These are phyloP conservation scores for Biscogniauxia mediterranea DNA, from an alignment of 2,329 filamentous ascomycete species.

Conservation along the genomic window DNA sequence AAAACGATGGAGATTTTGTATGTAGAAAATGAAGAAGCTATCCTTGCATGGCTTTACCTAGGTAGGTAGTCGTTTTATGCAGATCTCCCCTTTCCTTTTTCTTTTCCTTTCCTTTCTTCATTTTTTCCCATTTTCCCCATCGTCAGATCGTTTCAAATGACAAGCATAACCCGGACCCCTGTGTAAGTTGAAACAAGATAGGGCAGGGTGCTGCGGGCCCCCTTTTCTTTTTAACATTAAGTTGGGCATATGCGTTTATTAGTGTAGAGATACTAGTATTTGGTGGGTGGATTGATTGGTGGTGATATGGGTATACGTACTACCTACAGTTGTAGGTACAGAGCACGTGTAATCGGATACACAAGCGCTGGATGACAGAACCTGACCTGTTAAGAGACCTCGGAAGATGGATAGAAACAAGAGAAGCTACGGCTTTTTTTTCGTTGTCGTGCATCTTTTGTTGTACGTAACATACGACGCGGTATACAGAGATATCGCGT, in stretches of 20 bases:
- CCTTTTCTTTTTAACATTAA: not conserved
- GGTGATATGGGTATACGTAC: not conserved
- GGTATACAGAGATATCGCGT: not conserved
- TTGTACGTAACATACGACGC: not conserved
- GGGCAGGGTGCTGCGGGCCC: not conserved
- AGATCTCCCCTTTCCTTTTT: not conserved
- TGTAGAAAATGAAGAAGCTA: not conserved
- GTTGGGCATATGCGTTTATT: not conserved
- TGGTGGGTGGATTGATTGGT: no score
- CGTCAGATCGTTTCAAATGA: conserved; percentile 4
- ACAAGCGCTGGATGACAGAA: not conserved
- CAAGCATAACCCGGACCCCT: not conserved
- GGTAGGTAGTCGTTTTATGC: not conserved
- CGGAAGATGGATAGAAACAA: not conserved
- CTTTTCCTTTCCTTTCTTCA: not conserved
- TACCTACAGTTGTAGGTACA: no score
- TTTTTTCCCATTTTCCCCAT: not conserved
- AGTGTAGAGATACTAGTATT: no score
- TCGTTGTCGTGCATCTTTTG: not conserved
- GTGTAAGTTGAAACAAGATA: not conserved
- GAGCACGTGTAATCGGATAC: not conserved
- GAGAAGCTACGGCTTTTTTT: not conserved
- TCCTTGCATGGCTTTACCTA: not conserved
- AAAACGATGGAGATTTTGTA: no score
- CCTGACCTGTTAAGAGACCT: not conserved